phyloP scores from a whole-genome alignment of 1,284 basidiomycete species.

The Malassezia restricta region DNA sequence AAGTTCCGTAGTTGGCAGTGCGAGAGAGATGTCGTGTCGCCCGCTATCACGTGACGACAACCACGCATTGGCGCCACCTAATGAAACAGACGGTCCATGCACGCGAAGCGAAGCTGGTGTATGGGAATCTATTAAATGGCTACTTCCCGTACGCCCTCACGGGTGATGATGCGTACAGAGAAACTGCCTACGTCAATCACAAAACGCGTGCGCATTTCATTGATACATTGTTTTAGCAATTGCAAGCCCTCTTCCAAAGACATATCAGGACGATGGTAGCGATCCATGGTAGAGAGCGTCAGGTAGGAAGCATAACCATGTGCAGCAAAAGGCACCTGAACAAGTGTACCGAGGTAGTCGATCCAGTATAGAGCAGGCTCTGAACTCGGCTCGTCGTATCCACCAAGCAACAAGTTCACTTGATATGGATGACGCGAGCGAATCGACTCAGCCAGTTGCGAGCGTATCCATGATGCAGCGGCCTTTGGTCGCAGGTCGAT shows the following conservation, averaged over 20 bases:
- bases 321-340: slow-evolving; percentile 79
- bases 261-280: slow-evolving; percentile 64
- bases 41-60: slow-evolving; percentile 12
- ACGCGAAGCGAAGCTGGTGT: not conserved
- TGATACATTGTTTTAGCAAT: slow-evolving; percentile 69
- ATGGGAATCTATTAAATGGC: slow-evolving; percentile 50
- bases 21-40: not conserved
- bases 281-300: slow-evolving; percentile 76
- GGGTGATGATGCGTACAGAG: slow-evolving; percentile 81
- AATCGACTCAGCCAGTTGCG: slow-evolving; percentile 73
- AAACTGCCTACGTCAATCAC: slow-evolving; percentile 65
- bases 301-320: slow-evolving; percentile 94
- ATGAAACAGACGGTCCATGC: not conserved
- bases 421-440: slow-evolving; percentile 77
- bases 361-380: slow-evolving; percentile 78
- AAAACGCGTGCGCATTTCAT: slow-evolving; percentile 68
- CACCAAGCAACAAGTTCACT: slow-evolving; percentile 84
- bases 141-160: slow-evolving; percentile 69
- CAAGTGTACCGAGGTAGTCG: slow-evolving; percentile 83
- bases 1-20: not conserved
- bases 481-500: slow-evolving; percentile 77
- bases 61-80: not conserved
- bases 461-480: slow-evolving; percentile 86
- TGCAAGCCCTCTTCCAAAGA: slow-evolving; percentile 71
- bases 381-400: slow-evolving; percentile 61